Evolutionary conservation across 1,284 basidiomycete genomes (phyloP).

Genomic region (Heliocybe sulcata): DNA sequence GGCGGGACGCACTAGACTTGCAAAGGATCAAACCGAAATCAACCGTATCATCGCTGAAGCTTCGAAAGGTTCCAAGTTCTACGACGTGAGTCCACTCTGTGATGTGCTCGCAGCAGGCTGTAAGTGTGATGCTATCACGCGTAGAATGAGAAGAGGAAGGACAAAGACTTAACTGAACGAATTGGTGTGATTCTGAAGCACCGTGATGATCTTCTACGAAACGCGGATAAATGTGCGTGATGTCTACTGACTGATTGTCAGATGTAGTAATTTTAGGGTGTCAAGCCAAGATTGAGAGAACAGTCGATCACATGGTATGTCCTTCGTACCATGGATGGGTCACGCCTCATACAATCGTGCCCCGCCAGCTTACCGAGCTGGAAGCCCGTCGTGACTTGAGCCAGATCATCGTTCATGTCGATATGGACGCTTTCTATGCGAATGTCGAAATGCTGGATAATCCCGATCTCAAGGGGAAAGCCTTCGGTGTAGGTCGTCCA

Average conservation of each 20-base stretch:
- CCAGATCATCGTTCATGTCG: conserved; percentile 82
- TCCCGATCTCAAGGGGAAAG: conserved; percentile 74
- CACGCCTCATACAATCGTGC: conserved; percentile 3
- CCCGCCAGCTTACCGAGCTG: conserved; percentile 59
- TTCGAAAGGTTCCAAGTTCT: conserved; percentile 80
- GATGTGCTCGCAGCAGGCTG: not conserved
- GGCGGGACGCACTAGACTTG: conserved; percentile 44
- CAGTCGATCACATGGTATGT: conserved; percentile 44
- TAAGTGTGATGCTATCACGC: not conserved
- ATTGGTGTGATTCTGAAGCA: conserved; percentile 60
- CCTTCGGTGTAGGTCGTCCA: conserved; percentile 68
- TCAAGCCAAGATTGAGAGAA: conserved; percentile 44
- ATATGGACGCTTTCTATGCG: conserved; percentile 77
- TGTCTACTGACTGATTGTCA: not conserved
- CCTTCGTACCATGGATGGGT: not conserved
- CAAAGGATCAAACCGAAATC: conserved; percentile 73
- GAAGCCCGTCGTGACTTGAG: conserved; percentile 76
- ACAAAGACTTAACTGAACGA: conserved; percentile 69
- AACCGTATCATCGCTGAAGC: conserved; percentile 76
- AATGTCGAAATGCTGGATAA: conserved; percentile 77
- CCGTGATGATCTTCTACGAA: conserved; percentile 53
- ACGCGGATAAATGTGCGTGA: conserved; percentile 52
- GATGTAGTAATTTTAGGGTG: not conserved
- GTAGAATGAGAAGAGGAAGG: conserved; percentile 79
- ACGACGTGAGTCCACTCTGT: conserved; percentile 44